Percentiles rank a stretch among this genome's conserved stretches.
Conservation (phyloP, 2,329 filamentous ascomycete genomes). For the Didymella arachidicola region DNA sequence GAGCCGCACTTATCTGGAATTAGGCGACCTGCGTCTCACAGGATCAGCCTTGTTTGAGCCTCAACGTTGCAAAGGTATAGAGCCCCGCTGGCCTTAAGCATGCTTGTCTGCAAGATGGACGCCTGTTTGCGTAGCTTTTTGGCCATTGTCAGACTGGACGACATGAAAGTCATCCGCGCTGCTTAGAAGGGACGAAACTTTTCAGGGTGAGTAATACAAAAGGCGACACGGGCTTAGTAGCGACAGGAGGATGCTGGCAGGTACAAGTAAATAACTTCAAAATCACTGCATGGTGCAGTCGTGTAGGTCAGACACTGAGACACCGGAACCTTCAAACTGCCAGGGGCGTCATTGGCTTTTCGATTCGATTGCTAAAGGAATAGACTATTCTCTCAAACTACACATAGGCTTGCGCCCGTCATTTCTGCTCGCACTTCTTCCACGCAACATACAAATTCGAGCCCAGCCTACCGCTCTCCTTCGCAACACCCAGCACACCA, state of each 20-base stretch:
- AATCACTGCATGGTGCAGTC: no score
- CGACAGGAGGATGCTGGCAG: background rate
- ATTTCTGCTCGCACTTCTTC: slow-evolving; percentile 40
- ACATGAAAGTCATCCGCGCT: background rate
- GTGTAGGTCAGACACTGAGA: no score
- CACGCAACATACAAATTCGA: slow-evolving; percentile 43
- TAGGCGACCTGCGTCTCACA: slow-evolving; percentile 6
- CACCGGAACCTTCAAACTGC: no score
- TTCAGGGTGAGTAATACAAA: background rate
- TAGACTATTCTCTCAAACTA: background rate
- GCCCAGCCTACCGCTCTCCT: slow-evolving; percentile 38
- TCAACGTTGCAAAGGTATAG: slow-evolving; percentile 2
- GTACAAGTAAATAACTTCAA: background rate
- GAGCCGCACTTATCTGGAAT: slow-evolving; percentile 6
- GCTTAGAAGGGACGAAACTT: no score
- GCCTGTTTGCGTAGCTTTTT: background rate
- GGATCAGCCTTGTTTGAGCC: slow-evolving; percentile 19
- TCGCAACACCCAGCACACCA: slow-evolving; percentile 39
- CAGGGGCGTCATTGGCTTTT: no score
- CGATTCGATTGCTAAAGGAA: no score
- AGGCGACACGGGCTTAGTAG: background rate
- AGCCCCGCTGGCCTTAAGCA: background rate
- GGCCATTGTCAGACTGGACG: background rate
- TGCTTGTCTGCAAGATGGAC: background rate
- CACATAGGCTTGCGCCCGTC: background rate